Conservation (phyloP, 495 filamentous ascomycete genomes). For the Xylaria acuta region DNA sequence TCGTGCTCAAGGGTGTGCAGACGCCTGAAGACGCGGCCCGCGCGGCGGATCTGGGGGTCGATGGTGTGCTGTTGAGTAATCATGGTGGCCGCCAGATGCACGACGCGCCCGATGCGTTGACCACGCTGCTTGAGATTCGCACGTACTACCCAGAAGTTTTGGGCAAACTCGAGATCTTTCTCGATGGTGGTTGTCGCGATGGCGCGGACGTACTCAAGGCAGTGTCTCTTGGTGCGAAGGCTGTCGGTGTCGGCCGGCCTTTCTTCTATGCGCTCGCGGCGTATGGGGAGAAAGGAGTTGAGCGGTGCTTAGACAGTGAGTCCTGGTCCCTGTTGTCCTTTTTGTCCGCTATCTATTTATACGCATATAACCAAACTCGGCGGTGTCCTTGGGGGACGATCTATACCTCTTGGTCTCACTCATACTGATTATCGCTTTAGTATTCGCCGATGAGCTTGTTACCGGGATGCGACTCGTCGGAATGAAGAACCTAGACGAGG, state of each 20-base stretch:
- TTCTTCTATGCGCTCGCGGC: slow-evolving; percentile 87
- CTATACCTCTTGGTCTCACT: neutral
- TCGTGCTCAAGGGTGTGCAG: slow-evolving; percentile 86
- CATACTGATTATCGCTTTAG: slow-evolving; percentile 23
- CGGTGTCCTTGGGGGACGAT: neutral
- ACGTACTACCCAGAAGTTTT: slow-evolving; percentile 64
- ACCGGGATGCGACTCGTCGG: slow-evolving; percentile 37
- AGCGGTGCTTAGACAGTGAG: slow-evolving; percentile 47
- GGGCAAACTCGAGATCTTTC: slow-evolving; percentile 77
- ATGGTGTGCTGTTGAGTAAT: slow-evolving; percentile 85
- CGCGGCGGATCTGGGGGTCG: slow-evolving; percentile 72
- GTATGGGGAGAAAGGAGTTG: slow-evolving; percentile 81
- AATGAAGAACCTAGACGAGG: slow-evolving; percentile 33
- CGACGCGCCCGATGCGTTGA: slow-evolving; percentile 84
- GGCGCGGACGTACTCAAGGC: slow-evolving; percentile 91
- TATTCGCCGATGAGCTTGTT: slow-evolving; percentile 36
- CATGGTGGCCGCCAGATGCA: slow-evolving; percentile 89
- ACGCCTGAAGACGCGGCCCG: slow-evolving; percentile 81
- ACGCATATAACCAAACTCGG: neutral
- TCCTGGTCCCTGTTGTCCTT: neutral
- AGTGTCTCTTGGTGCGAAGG: slow-evolving; percentile 80
- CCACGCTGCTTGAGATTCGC: slow-evolving; percentile 73
- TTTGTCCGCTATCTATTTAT: neutral
- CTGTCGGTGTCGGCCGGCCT: slow-evolving; percentile 83
- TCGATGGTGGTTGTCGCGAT: slow-evolving; percentile 81